These are phyloP conservation scores for Epicoccum nigrum DNA, from an alignment of 2,329 filamentous ascomycete genomes.

Conservation along the genomic window DNA sequence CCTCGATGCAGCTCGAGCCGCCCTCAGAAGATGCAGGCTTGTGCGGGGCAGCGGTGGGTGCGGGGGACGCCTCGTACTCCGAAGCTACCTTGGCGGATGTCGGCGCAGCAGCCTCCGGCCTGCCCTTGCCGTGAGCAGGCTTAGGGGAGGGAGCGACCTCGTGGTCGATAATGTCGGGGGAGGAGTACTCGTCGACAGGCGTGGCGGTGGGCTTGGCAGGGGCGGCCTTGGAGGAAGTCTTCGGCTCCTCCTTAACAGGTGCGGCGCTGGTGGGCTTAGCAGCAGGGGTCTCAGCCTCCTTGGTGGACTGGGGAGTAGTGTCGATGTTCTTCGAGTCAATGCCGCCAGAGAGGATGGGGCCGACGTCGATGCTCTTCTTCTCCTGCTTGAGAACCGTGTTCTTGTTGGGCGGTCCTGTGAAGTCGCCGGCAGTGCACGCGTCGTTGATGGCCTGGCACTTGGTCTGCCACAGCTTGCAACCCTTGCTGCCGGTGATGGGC, in stretches of 20 bases:
- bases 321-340: slow-evolving; percentile 10
- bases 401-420: slow-evolving; percentile 52
- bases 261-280: slow-evolving; percentile 4
- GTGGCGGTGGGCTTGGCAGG: slow-evolving; percentile 13
- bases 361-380: slow-evolving; percentile 39
- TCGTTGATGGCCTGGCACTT: slow-evolving; percentile 62
- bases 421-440: slow-evolving; percentile 50
- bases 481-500: slow-evolving; percentile 63
- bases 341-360: slow-evolving; percentile 28
- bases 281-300: slow-evolving; percentile 2
- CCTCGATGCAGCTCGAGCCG: slow-evolving; percentile 24
- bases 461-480: slow-evolving; percentile 67
- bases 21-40: slow-evolving; percentile 1
- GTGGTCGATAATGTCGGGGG: slow-evolving; percentile 8
- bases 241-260: neutral
- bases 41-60: slow-evolving; percentile 22
- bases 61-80: slow-evolving; percentile 24
- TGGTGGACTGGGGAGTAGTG: slow-evolving; percentile 16
- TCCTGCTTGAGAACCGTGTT: slow-evolving; percentile 48
- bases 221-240: neutral
- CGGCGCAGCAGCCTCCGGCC: slow-evolving; percentile 3
- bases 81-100: slow-evolving; percentile 25
- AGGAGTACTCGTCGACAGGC: slow-evolving; percentile 15
- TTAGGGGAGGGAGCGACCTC: slow-evolving; percentile 1
- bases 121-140: slow-evolving; percentile 3